A percentile compares a stretch with the other conserved stretches of the same genome.
phyloP scores from a whole-genome alignment of 1,284 basidiomycete species.

The Ganoderma sp. region DNA sequence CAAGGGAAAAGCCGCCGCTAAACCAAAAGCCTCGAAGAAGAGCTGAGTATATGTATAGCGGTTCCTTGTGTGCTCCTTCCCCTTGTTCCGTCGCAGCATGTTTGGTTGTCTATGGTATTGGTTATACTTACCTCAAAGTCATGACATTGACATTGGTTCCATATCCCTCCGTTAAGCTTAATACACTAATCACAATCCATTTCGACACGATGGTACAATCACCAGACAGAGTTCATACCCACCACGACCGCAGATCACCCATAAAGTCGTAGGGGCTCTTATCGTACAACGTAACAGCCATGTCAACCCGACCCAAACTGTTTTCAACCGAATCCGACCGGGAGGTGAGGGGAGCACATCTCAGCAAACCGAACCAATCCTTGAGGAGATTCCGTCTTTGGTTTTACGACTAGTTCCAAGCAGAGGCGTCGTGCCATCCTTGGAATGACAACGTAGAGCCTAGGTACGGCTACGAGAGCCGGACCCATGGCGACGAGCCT shows the following conservation, averaged over 20 bases:
- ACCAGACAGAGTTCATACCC: neutral
- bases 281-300: constrained; percentile 10
- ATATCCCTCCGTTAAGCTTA: neutral
- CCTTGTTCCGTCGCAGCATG: neutral
- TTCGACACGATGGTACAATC: neutral
- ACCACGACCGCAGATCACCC: neutral
- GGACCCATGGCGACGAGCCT: constrained; percentile 22
- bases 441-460: neutral
- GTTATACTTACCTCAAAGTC: neutral
- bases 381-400: neutral
- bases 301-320: neutral
- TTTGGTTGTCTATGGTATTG: neutral
- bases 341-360: neutral
- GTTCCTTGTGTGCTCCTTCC: neutral
- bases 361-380: neutral
- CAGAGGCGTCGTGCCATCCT: constrained; percentile 9
- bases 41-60: constrained; percentile 8
- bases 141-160: neutral
- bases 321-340: neutral
- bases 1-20: constrained; percentile 28
- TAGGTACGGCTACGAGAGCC: constrained; percentile 24
- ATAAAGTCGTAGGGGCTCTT: neutral
- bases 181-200: neutral
- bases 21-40: constrained; percentile 34
- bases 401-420: constrained; percentile 3